Base-by-base conservation (phyloP, 495 filamentous ascomycete species). In the Choiromyces venosus region DNA sequence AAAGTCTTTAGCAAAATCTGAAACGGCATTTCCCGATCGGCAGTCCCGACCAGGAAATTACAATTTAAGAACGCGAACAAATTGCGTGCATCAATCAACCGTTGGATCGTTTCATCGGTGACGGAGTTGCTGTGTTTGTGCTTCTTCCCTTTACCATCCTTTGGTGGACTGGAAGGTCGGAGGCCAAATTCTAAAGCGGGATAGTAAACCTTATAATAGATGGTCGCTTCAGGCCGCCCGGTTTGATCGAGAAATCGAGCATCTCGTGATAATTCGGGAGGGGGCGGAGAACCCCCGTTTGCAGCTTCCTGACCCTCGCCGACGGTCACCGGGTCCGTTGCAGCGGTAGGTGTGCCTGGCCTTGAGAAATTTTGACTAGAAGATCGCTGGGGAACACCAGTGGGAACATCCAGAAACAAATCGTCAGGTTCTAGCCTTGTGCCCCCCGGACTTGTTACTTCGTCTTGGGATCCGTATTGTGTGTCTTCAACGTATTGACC, bases 1-100 rank as follows among this genome's bases (percentile, higher is more conserved):
- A 68, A 77, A 42, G 81, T 64, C 21, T 74, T 81, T 65, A 80
- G 70, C 42, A 79, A n/a, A 86, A 94, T 90, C 7, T 86, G 82
- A 83, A 96, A 97, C 6, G 92, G 80, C 0, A 86, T 89, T 1
- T 89, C 84, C 19, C 89, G 88, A 25, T 85, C 84, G 25, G 87
- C 85, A 0, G 92, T 96, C 0, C 90, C 91, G 16, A 98, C 90
- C 12, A 98, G 85, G 0, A 92, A 91, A 74, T 93, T 89, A 56
- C 89, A 90, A 10, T 89, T 86, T 14, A 99, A 84, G 77, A 99
- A 94, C 3, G 95, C 93, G 81, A 98, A 97, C 68, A 97, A 83
- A 79, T 99, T 99, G 33, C 95, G 89, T 69, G 92, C 90, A 6
- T 91, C 87, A 37, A 97, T 84, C 5, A 97, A 84, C 0, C 84